Conservation (phyloP, 2,329 filamentous ascomycete species). For the Trichoderma asperellum region DNA sequence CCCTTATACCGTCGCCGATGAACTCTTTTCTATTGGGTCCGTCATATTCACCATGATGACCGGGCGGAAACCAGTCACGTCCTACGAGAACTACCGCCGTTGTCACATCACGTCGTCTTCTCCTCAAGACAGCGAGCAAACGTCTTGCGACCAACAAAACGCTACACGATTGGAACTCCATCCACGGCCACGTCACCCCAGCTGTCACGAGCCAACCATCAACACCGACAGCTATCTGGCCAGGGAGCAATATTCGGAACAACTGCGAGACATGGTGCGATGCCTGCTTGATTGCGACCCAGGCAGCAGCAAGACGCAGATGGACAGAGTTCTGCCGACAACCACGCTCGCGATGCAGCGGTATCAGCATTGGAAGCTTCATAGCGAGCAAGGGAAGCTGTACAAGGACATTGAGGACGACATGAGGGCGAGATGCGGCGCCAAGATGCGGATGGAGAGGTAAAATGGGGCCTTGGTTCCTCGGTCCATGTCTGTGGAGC, state of each 20-base stretch:
- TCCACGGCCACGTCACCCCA: background rate
- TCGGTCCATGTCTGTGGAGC: background rate
- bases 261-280: slow-evolving; percentile 35
- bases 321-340: slow-evolving; percentile 22
- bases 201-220: slow-evolving; percentile 35
- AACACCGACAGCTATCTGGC: slow-evolving; percentile 40
- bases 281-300: slow-evolving; percentile 36
- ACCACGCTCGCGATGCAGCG: slow-evolving; percentile 34
- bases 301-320: slow-evolving; percentile 3
- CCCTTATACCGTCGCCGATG: slow-evolving; percentile 44
- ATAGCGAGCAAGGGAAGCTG: slow-evolving; percentile 38
- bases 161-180: no score
- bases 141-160: no score
- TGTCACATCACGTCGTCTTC: no score
- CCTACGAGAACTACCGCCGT: no score
- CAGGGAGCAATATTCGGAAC: slow-evolving; percentile 37
- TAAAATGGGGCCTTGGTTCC: background rate
- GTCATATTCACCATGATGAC: slow-evolving; percentile 51
- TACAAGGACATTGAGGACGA: slow-evolving; percentile 41
- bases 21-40: slow-evolving; percentile 45
- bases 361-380: slow-evolving; percentile 39
- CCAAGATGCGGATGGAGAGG: slow-evolving; percentile 3
- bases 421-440: slow-evolving; percentile 25
- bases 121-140: no score
- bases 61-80: slow-evolving; percentile 28